phyloP scores from a whole-genome alignment of 768 basidiomycete species.

The Agaricus blazei region DNA sequence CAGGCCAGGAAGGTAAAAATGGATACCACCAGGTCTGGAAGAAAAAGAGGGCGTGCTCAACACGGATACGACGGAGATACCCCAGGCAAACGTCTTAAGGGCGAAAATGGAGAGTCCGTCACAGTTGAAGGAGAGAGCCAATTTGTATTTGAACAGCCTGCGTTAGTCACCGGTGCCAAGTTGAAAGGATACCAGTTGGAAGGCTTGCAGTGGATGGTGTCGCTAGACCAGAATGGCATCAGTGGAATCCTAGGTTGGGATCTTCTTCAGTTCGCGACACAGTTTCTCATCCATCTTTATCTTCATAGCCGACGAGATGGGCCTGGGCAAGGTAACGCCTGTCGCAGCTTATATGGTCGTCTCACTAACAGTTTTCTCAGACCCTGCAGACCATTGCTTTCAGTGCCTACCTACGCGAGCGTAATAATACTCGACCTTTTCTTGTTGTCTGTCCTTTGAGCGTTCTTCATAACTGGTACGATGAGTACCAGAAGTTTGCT shows the following conservation, averaged over 20 bases:
- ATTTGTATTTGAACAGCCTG: conserved; percentile 61
- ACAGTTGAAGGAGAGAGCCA: conserved; percentile 12
- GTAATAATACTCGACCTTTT: conserved; percentile 67
- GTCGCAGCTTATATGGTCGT: not conserved
- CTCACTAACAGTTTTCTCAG: conserved; percentile 30
- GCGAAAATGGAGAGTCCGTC: conserved; percentile 18
- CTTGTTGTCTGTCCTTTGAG: conserved; percentile 91
- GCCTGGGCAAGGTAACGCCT: conserved; percentile 62
- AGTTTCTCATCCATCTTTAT: not conserved
- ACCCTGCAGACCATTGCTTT: conserved; percentile 96
- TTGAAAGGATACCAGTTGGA: conserved; percentile 91
- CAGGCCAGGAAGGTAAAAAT: conserved; percentile 18
- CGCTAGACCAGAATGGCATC: conserved; percentile 79
- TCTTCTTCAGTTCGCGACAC: not conserved
- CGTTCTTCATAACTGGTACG: conserved; percentile 87
- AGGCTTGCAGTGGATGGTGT: conserved; percentile 94
- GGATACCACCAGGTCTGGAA: conserved; percentile 17
- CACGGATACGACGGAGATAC: not conserved
- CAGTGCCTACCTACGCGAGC: conserved; percentile 80
- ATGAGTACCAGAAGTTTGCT: conserved; percentile 82
- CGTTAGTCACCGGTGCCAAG: conserved; percentile 76
- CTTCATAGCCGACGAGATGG: conserved; percentile 85
- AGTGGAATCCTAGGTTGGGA: conserved; percentile 68
- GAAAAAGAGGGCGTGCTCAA: conserved; percentile 11
- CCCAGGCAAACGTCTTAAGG: conserved; percentile 17